Conservation (phyloP, 2,329 filamentous ascomycete species). For the Xylaria hypoxylon region DNA sequence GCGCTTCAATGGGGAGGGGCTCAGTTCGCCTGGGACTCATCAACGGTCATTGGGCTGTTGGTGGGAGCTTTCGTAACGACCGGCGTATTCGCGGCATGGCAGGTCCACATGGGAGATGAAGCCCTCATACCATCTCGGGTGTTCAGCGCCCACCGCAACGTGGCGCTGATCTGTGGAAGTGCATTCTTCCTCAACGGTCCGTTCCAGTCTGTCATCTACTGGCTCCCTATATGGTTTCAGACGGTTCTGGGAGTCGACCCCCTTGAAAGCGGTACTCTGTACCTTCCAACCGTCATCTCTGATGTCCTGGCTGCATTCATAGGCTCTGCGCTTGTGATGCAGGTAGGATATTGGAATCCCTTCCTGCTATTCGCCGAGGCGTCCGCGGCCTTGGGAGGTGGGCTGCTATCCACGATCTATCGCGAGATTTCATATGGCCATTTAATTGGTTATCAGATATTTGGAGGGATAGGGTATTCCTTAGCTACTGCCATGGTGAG, state of each 20-base stretch:
- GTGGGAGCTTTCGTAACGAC: slow-evolving; percentile 31
- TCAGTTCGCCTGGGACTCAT: slow-evolving; percentile 37
- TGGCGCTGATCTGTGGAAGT: slow-evolving; percentile 13
- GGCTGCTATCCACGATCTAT: slow-evolving; percentile 38
- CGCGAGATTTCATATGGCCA: slow-evolving; percentile 26
- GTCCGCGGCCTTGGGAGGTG: slow-evolving; percentile 33
- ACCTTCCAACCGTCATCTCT: slow-evolving; percentile 39
- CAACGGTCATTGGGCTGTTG: slow-evolving; percentile 42
- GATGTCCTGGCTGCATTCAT: slow-evolving; percentile 37
- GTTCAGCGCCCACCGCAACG: slow-evolving; percentile 34
- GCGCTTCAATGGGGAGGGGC: slow-evolving; percentile 38
- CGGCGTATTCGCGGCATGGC: slow-evolving; percentile 36
- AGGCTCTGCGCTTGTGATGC: slow-evolving; percentile 29
- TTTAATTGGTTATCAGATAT: slow-evolving; percentile 42
- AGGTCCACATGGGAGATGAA: slow-evolving; percentile 17
- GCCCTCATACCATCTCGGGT: slow-evolving; percentile 37
- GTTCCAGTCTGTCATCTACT: slow-evolving; percentile 39
- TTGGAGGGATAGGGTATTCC: slow-evolving; percentile 40
- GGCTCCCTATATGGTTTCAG: slow-evolving; percentile 44
- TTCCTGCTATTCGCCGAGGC: slow-evolving; percentile 36
- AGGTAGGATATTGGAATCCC: slow-evolving; percentile 38
- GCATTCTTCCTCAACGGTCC: slow-evolving; percentile 41
- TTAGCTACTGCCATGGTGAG: too few relatives aligned
- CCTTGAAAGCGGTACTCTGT: slow-evolving; percentile 34
- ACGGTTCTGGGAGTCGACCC: slow-evolving; percentile 17